Evolutionary conservation across 1,284 basidiomycete species (phyloP).

Genomic region (Ganoderma lingzhi): DNA sequence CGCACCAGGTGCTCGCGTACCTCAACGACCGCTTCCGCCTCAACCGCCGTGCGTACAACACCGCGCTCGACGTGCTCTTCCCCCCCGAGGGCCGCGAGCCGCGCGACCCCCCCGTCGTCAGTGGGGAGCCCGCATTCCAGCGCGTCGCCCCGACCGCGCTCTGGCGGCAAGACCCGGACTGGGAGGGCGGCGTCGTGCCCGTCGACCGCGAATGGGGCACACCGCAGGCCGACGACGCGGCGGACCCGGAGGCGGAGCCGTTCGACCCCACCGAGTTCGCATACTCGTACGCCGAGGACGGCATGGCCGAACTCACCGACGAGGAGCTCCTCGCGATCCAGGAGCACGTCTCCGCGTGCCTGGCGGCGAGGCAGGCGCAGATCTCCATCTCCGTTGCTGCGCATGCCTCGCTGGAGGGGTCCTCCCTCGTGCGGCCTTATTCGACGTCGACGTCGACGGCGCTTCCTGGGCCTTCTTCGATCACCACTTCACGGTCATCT

Average conservation of each 20-base stretch:
- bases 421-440: background rate
- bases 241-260: slow-evolving; percentile 23
- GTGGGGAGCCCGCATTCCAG: slow-evolving; percentile 12
- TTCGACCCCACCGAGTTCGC: slow-evolving; percentile 3
- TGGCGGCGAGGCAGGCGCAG: background rate
- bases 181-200: slow-evolving; percentile 27
- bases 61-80: slow-evolving; percentile 18
- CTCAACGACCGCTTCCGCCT: slow-evolving; percentile 13
- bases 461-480: slow-evolving; percentile 5
- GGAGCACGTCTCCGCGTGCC: slow-evolving; percentile 7
- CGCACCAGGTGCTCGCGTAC: slow-evolving; percentile 6
- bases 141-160: slow-evolving; percentile 19
- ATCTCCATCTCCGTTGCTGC: background rate
- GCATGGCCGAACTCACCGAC: slow-evolving; percentile 9
- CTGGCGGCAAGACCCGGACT: slow-evolving; percentile 28
- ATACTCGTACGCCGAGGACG: background rate
- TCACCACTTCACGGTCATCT: slow-evolving; percentile 1
- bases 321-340: slow-evolving; percentile 7
- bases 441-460: slow-evolving; percentile 1
- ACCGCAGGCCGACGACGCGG: slow-evolving; percentile 26
- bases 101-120: background rate
- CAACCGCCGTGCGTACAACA: slow-evolving; percentile 9
- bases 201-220: slow-evolving; percentile 18
- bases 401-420: background rate
- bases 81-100: background rate